Percentiles rank a stretch among this genome's conserved stretches.
phyloP scores from a whole-genome alignment of 2,329 filamentous ascomycete species.

The Sporothrix globosa region DNA sequence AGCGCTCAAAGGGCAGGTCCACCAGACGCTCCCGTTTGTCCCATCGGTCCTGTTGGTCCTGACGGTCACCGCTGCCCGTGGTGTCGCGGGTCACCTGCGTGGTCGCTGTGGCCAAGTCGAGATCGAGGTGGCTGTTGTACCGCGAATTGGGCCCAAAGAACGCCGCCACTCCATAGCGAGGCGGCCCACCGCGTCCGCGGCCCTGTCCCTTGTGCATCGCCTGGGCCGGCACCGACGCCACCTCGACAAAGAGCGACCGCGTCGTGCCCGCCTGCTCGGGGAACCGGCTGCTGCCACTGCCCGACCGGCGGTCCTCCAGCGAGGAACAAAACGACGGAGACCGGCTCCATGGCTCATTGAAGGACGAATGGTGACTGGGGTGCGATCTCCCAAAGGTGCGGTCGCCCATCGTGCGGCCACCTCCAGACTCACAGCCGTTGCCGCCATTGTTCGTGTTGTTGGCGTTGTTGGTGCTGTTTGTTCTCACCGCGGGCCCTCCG shows the following conservation, averaged over 20 bases:
- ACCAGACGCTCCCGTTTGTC: not conserved
- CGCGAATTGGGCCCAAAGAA: constrained; percentile 25
- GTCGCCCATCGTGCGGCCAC: not conserved
- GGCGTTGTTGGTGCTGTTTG: not conserved
- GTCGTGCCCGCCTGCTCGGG: constrained; percentile 31
- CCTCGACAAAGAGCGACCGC: constrained; percentile 31
- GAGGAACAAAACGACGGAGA: not conserved
- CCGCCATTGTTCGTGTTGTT: too few species aligned
- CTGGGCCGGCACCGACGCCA: not conserved
- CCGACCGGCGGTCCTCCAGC: not conserved
- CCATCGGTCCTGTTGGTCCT: too few species aligned
- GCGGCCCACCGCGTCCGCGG: not conserved
- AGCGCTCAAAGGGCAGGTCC: constrained; percentile 23
- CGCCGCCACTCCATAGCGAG: not conserved
- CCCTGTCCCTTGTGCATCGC: not conserved
- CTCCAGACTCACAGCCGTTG: too few species aligned
- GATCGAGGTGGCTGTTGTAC: constrained; percentile 6
- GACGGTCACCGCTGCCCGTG: not conserved
- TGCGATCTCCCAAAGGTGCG: constrained; percentile 20
- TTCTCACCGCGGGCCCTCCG: not conserved
- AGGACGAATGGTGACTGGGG: constrained; percentile 31
- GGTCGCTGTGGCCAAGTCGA: constrained; percentile 9
- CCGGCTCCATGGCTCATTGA: constrained; percentile 29
- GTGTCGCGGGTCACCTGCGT: not conserved
- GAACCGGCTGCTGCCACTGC: not conserved